phyloP scores from a whole-genome alignment of 148 eudicot genomes.

The Rhododendron kiyosumense region DNA sequence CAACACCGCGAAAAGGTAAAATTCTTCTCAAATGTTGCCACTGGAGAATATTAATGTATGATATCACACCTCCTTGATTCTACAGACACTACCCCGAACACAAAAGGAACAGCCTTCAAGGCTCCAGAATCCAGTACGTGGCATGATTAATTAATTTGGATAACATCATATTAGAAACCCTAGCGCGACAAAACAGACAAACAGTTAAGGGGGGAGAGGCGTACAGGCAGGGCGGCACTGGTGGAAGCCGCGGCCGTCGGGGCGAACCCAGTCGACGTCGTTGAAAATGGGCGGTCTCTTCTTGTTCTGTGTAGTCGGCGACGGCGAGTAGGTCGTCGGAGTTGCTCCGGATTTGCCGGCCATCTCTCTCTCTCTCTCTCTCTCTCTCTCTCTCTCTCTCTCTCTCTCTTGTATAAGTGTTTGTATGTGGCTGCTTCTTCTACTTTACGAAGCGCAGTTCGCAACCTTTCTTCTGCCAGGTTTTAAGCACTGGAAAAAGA shows the following conservation, averaged over 20 bases:
- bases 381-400: too few relatives aligned
- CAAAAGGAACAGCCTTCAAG: neutral
- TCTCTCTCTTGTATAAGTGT: too few relatives aligned
- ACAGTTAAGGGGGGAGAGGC: neutral
- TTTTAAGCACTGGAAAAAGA: neutral
- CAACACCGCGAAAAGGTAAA: neutral
- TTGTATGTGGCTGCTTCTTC: too few relatives aligned
- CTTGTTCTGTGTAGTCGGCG: slow-evolving; percentile 34
- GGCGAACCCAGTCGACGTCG: slow-evolving; percentile 59
- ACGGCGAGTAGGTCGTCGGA: slow-evolving; percentile 70
- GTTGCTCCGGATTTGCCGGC: slow-evolving; percentile 45
- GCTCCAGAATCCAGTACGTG: neutral
- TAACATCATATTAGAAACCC: neutral
- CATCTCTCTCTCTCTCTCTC: slow-evolving; percentile 22
- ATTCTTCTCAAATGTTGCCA: neutral
- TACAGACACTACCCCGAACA: neutral
- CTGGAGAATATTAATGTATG: neutral
- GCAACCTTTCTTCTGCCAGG: too few relatives aligned
- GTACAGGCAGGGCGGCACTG: slow-evolving; percentile 95
- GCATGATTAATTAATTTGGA: neutral
- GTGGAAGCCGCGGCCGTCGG: slow-evolving; percentile 77
- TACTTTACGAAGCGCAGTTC: too few relatives aligned
- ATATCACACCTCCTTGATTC: neutral
- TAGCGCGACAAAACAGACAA: neutral
- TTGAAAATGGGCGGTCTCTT: slow-evolving; percentile 38